Base-by-base conservation (phyloP, 768 basidiomycete genomes). In the Kwoniella heveanensis region DNA sequence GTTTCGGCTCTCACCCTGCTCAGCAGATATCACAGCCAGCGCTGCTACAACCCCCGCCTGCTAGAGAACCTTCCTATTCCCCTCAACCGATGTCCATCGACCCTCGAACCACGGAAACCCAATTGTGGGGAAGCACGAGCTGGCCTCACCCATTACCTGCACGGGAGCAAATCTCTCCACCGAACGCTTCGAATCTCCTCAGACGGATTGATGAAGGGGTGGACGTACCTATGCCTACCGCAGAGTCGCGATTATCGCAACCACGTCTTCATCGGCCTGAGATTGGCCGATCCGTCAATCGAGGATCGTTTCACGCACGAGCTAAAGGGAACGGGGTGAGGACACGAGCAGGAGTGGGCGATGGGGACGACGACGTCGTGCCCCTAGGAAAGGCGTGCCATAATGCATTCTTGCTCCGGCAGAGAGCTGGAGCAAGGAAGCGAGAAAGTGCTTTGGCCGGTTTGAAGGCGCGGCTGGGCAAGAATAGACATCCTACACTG, bases 321-420 rank as follows among this genome's bases (percentile, higher is more conserved):
- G 13, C 19, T 0, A 55, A 13, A 26, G 36, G 13, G 17, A 51
- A 24, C 8, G 21, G 49, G 27, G 32, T 12, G 9, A 25, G 13
- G 17, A 15, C 15, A 22, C 9, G 25, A 30, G 48, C 24, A 22
- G 12, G 25, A 30, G 48, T 22, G 7, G 44, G n/a, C 5, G 54
- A 49, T 9, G 7, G 21, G 15, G 58, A 60, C 10, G 36, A 39
- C 2, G 50, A 27, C 22, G 30, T 19, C 26, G 15, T 68, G 1
- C 69, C 72, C 2, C 30, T 66, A 2, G 69, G 66, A n/a, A 73
- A 73, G 47, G 66, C 67, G 1, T 73, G 72, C 53, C 72, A 73
- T 26, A 73, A 68, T 53, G 63, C 52, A 49, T 48, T 73, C 3
- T 37, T 62, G 6, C 52, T 57, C 2, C 24, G 56, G 19, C 60